A percentile compares a stretch with the other conserved stretches of the same genome.
These are phyloP conservation scores for Claviceps spartinae DNA, from an alignment of 2,329 filamentous ascomycete genomes.

Conservation along the genomic window DNA sequence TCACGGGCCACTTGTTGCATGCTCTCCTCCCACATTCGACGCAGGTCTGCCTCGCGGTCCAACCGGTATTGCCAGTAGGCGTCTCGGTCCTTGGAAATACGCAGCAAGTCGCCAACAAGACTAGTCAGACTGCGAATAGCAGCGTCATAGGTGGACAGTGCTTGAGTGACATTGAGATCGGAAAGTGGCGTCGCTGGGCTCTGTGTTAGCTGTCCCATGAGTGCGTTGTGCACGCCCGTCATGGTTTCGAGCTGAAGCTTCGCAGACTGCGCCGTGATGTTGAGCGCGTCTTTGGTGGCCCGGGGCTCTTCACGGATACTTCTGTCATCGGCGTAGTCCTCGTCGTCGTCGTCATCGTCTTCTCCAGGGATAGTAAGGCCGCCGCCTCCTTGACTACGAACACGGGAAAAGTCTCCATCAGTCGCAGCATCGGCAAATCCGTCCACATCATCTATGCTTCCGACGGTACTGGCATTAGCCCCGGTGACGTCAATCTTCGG, in stretches of 20 bases:
- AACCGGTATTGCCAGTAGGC: conserved; percentile 94
- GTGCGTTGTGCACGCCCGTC: conserved; percentile 68
- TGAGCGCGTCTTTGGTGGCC: conserved; percentile 82
- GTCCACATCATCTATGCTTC: conserved; percentile 36
- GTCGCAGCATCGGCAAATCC: conserved; percentile 35
- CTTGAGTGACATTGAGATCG: conserved; percentile 63
- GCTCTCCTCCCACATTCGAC: conserved; percentile 96
- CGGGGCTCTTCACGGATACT: conserved; percentile 63
- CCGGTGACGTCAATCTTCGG: conserved; percentile 24
- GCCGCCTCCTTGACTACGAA: conserved; percentile 20
- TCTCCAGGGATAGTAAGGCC: conserved; percentile 21
- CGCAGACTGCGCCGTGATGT: conserved; percentile 91
- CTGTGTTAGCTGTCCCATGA: conserved; percentile 52
- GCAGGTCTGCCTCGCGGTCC: conserved; percentile 80
- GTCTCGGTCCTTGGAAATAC: conserved; percentile 88
- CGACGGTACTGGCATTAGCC: conserved; percentile 34
- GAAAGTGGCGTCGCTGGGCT: conserved; percentile 62
- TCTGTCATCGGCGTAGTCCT: conserved; percentile 59
- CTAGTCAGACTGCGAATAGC: conserved; percentile 79
- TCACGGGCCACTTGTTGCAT: conserved; percentile 95
- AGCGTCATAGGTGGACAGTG: conserved; percentile 72
- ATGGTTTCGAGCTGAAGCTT: conserved; percentile 86
- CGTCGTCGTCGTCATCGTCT: conserved; percentile 44
- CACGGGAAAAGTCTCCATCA: conserved; percentile 27
- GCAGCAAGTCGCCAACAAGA: conserved; percentile 72